Evolutionary conservation across 441 rosid genomes (phyloP).

Genomic region (Viola pubescens): DNA sequence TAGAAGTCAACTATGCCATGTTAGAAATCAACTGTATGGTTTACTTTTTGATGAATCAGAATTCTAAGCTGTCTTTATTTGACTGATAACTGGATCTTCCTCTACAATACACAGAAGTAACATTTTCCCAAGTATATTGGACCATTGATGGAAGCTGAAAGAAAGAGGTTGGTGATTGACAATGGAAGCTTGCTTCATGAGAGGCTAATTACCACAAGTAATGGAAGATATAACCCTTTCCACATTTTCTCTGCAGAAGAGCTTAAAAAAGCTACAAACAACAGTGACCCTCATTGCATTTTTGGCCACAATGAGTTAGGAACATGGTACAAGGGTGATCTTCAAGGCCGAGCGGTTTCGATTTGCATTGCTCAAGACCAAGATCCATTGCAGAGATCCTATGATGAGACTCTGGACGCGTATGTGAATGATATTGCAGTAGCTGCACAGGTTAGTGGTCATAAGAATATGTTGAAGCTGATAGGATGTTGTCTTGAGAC

Average conservation of each 20-base stretch:
- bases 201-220: slow-evolving; percentile 27
- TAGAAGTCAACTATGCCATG: too few relatives aligned
- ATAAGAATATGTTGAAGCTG: slow-evolving; percentile 17
- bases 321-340: slow-evolving; percentile 10
- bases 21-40: too few relatives aligned
- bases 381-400: neutral
- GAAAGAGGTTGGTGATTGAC: slow-evolving; percentile 3
- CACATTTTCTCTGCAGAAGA: slow-evolving; percentile 28
- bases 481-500: slow-evolving; percentile 24
- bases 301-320: rapidly evolving
- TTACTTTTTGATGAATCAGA: too few relatives aligned
- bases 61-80: too few relatives aligned
- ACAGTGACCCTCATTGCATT: slow-evolving; percentile 16
- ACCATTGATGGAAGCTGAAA: neutral
- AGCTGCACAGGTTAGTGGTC: slow-evolving; percentile 17
- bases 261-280: slow-evolving; percentile 26
- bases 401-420: neutral
- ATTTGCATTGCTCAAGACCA: neutral
- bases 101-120: too few relatives aligned
- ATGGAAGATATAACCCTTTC: slow-evolving; percentile 31
- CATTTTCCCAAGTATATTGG: too few relatives aligned
- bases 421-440: slow-evolving; percentile 16
- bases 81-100: too few relatives aligned
- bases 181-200: slow-evolving; percentile 24
- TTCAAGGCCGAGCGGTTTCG: slow-evolving; percentile 2